Evolutionary conservation across 2,329 filamentous ascomycete genomes (phyloP), one percentile per base, ranked within the genome.

Genomic region (Claviceps monticola): DNA sequence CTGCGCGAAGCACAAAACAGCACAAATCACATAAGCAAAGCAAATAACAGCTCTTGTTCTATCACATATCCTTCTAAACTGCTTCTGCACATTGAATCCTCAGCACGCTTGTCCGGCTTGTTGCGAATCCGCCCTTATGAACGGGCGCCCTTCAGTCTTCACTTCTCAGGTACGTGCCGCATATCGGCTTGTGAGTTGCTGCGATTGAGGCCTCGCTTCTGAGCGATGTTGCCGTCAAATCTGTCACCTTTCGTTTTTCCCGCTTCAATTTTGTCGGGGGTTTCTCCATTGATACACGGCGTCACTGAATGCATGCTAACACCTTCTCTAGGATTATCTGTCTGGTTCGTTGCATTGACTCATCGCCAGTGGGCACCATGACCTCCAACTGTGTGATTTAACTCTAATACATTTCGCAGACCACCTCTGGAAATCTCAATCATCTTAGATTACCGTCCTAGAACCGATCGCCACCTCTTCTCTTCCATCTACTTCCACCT

Each of bases 141-240:
- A 83, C 84, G 84, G 84, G 76, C 83, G 83, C 79, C 77, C 79
- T 73, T 88, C 86, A 71, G 79, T 84, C 71, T 90, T 88, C 76
- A 90, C 86, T 74, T 90, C 85, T 73, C 86, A 90, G 82, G 85
- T 88, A 83, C 56, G 58, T 54, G 45, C 51, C 46, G 76, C 46
- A 45, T 21, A 50, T 46, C 45, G 44, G 45, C 41, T 39, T 42
- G 21, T 34, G 29, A 34, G 26, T 2, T 26, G 26, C 26, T 29
- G 48, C 41, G 34, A 45, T 45, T 17, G 34, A 42, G 23, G 4
- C 36, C 19, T 49, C 26, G 39, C 41, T 44, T 50, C 26, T 23
- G 47, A 49, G 47, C 38, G 38, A 23, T 9, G 23, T 21, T 17
- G 5, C n/a, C 23, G 2, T 26, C 37, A n/a, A 16, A 5, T 13